A percentile compares a stretch with the other conserved stretches of the same genome.
These are phyloP conservation scores for Vaccinium myrtillus DNA, from an alignment of 148 eudicot species.

Conservation along the genomic window DNA sequence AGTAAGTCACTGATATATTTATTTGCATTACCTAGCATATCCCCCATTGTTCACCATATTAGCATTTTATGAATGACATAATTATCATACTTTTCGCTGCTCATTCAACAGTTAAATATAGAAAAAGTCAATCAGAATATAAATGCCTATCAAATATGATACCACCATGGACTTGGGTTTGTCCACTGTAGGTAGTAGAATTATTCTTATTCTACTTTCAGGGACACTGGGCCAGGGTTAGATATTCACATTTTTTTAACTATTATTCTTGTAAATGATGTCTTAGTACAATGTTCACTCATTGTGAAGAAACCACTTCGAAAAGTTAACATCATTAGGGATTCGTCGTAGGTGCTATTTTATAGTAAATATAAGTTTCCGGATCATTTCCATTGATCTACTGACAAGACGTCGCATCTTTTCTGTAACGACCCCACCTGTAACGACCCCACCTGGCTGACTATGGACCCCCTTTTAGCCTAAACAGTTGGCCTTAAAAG, in stretches of 20 bases:
- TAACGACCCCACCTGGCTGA: too few relatives aligned
- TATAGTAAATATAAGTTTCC: background rate
- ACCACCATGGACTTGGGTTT: background rate
- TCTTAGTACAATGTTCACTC: background rate
- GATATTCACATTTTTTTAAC: background rate
- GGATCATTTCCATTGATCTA: background rate
- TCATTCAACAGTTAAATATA: background rate
- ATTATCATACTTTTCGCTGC: background rate
- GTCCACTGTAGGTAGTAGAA: background rate
- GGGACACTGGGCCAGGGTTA: background rate
- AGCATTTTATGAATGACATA: background rate
- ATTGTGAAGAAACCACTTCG: background rate
- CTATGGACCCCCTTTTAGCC: too few relatives aligned
- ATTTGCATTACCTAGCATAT: background rate
- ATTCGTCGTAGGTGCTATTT: background rate
- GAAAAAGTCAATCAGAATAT: background rate
- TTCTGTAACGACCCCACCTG: too few relatives aligned
- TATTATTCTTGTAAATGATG: background rate
- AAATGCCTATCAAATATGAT: background rate
- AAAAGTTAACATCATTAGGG: background rate
- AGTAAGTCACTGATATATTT: conserved; percentile 37
- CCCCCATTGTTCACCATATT: background rate
- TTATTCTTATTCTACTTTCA: background rate
- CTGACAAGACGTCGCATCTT: background rate
- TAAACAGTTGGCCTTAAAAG: too few relatives aligned